Percentiles rank a stretch among this genome's conserved stretches.
Evolutionary conservation across 305 asterid species (phyloP).

Genomic region (Fraxinus nigra): DNA sequence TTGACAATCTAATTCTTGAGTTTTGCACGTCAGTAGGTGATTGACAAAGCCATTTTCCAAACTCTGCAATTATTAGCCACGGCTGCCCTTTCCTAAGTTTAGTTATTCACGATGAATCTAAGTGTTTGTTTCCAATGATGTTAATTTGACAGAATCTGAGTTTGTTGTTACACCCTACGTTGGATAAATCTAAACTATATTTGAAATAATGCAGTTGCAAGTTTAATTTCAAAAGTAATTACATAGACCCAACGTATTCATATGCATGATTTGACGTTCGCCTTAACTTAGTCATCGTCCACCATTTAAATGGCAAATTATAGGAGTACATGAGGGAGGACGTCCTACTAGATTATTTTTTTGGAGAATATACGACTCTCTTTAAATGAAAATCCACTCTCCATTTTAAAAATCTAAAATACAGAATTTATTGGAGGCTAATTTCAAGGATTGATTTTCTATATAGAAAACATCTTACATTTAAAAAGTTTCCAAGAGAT

Average conservation of each 20-base stretch:
- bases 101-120: too few species aligned
- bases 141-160: not conserved
- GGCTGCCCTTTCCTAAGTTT: not conserved
- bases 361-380: not conserved
- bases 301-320: too few species aligned
- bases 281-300: too few species aligned
- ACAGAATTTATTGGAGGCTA: not conserved
- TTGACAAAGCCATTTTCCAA: constrained; percentile 1
- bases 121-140: not conserved
- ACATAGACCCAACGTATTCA: too few species aligned
- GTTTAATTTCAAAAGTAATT: not conserved
- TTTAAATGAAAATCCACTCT: not conserved
- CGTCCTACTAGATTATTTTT: not conserved
- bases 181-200: not conserved
- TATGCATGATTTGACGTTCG: too few species aligned
- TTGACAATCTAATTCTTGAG: not conserved
- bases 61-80: not conserved
- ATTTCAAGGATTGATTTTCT: not conserved
- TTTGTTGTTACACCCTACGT: not conserved
- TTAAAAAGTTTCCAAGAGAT: too few species aligned
- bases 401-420: not conserved
- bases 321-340: not conserved
- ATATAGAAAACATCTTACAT: too few species aligned
- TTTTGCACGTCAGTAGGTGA: not conserved
- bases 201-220: not conserved